Base-by-base conservation (phyloP, 169 alveolate species). In the Perkinsus olseni region DNA sequence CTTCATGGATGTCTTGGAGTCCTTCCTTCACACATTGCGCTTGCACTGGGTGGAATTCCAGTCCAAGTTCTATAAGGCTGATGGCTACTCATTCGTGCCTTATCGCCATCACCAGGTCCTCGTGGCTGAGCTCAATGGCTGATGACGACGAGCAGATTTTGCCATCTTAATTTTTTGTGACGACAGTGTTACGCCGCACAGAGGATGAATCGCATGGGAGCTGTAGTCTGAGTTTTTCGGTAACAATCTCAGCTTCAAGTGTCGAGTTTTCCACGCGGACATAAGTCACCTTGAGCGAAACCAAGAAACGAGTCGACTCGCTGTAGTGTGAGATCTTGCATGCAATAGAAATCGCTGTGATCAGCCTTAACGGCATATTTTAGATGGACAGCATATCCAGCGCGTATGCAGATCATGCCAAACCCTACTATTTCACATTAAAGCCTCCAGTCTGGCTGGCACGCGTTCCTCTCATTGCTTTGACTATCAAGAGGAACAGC, bases 21-120 rank as follows among this genome's bases (percentile, higher is more conserved):
- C 99, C 94, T 99, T 98, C 96, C 97, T 99, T 92, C 99, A 99
- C 97, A 99, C 99, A 0, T 97, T 99, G 92, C 98, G 99, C 94
- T 97, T 99, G 95, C 99, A 99, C 95, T 99, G 99, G 99, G 99
- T 99, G 91, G 99, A 99, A 95, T 99, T 99, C 96, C 99, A 99
- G 95, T 98, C 98, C 97, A 99, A 99, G 96, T 99, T 99, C 96
- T 99, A 97, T 97, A 98, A 98, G 95, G 99, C 99, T 10, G 99
- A 98, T 95, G 99, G 99, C 3, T 96, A 97, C 95, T 94, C 95
- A 38, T 99, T 99, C 94, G 96, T 94, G 39, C 99, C 99, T 31
- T 96, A 96, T 45, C 92, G 91, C 74, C 95, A 95, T 95, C 38
- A 94, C 96, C 92, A 95, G 91, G 50, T 93, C 39, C 92, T 94